Evolutionary conservation across 2,329 filamentous ascomycete species (phyloP), one percentile per base, ranked within the genome.

Genomic region (Incumbomyces delicatus): DNA sequence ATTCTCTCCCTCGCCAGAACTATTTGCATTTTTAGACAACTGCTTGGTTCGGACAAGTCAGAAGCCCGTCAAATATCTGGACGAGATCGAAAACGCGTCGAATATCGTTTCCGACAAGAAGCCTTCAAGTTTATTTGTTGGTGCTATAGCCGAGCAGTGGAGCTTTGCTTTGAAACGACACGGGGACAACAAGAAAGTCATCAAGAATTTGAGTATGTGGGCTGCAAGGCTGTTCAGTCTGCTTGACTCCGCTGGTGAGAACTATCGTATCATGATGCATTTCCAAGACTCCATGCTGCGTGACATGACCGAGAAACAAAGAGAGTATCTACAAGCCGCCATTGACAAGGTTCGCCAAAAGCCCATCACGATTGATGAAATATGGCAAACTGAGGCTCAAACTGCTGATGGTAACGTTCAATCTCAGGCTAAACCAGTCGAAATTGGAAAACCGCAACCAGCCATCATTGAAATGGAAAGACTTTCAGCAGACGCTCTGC

Each of bases 1-100:
- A 3, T 60, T 59, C 30, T 45, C 49, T 30, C 53, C 67, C 10
- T 55, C 58, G n/a, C 52, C 55, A 2, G 63, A 66, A 47, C 49
- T 88, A 1, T 84, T 85, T 66, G 63, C 70, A 0, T 94, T 92
- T 59, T 63, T 95, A 20, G 89, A 95, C 59, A 88, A 94, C 52
- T 94, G 87, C 62, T 72, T 86, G 44, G 79, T 78, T 27, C 78
- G 89, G 18, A 85, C 86, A 55, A 81, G 81, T 13, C 80, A 76
- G 47, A 82, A 83, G 18, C 85, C 87, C 0, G 82, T 94, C 58
- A 94, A 95, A 58, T 78, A 92, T 22, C 84, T 92, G 50, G 73
- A 78, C 34, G 54, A 76, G 1, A 54, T 65, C 49, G 62, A 66
- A 45, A 62, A 70, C 36, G 55, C 68, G 2, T 54, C 14, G 56